These are phyloP conservation scores for Aristolochia fimbriata DNA, from an alignment of 164 flowering plant genomes.

Conservation along the genomic window DNA sequence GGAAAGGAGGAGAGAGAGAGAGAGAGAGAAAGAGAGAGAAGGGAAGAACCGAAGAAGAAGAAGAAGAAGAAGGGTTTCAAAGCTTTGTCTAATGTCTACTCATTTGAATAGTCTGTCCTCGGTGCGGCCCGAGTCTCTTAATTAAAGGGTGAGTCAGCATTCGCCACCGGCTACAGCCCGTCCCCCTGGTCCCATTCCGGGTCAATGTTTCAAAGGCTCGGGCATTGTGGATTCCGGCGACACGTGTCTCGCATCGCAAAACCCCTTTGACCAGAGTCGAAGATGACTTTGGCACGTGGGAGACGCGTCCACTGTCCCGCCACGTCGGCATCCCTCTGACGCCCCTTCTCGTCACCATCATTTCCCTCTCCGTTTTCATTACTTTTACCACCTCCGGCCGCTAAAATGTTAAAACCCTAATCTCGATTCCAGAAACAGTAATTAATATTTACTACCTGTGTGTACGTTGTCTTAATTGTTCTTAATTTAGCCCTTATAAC, in stretches of 20 bases:
- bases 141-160: constrained; percentile 11
- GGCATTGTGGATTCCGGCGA: constrained; percentile 4
- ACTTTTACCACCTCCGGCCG: too few relatives aligned
- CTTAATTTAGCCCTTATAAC: too few relatives aligned
- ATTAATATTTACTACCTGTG: too few relatives aligned
- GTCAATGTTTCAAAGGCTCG: constrained; percentile 19
- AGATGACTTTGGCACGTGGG: constrained; percentile 20
- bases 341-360: neutral
- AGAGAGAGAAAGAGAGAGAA: neutral
- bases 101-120: neutral
- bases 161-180: constrained; percentile 7
- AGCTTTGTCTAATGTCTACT: neutral
- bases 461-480: too few relatives aligned
- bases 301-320: neutral
- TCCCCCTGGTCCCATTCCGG: neutral
- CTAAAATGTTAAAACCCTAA: too few relatives aligned
- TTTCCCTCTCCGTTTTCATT: too few relatives aligned
- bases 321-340: too few relatives aligned
- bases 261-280: constrained; percentile 30
- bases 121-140: too few relatives aligned
- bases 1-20: constrained; percentile 5
- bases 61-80: constrained; percentile 3
- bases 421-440: too few relatives aligned
- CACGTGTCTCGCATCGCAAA: constrained; percentile 29
- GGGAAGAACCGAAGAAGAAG: neutral